Evolutionary conservation across 768 basidiomycete genomes (phyloP).

Genomic region (Symmetrospora coprosmae): DNA sequence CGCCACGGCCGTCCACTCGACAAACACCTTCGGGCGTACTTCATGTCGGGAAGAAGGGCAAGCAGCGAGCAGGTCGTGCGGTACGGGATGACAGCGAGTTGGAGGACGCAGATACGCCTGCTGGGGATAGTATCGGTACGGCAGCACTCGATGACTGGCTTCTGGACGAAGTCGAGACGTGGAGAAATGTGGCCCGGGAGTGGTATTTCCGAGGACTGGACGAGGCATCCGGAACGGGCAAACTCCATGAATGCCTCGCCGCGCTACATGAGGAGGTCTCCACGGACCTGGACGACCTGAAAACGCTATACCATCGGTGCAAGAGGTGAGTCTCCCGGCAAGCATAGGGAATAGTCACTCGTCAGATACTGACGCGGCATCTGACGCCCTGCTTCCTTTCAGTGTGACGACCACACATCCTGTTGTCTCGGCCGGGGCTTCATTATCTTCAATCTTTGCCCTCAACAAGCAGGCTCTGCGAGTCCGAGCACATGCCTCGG

Average conservation of each 20-base stretch:
- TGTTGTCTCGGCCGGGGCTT: conserved; percentile 74
- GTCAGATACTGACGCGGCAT: neutral
- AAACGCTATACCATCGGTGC: conserved; percentile 79
- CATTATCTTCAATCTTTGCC: conserved; percentile 78
- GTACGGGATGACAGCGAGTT: conserved; percentile 25
- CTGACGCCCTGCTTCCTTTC: conserved; percentile 14
- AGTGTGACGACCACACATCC: conserved; percentile 88
- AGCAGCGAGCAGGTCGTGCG: neutral
- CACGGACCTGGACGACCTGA: conserved; percentile 74
- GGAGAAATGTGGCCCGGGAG: conserved; percentile 73
- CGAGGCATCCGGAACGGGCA: conserved; percentile 82
- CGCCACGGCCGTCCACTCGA: too few relatives aligned
- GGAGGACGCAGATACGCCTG: conserved; percentile 46
- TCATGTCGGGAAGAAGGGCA: too few relatives aligned
- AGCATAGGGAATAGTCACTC: neutral
- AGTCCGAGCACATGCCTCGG: conserved; percentile 54
- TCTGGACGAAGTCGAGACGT: conserved; percentile 66
- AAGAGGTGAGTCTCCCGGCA: conserved; percentile 55
- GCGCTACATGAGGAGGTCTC: conserved; percentile 62
- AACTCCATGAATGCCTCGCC: conserved; percentile 86
- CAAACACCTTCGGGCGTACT: too few relatives aligned
- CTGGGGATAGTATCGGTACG: conserved; percentile 55
- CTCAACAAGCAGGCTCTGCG: conserved; percentile 56
- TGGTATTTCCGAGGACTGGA: conserved; percentile 83
- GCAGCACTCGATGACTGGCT: conserved; percentile 74